Evolutionary conservation across 106 monocot genomes (phyloP).

Genomic region (Dendrobium nobile): DNA sequence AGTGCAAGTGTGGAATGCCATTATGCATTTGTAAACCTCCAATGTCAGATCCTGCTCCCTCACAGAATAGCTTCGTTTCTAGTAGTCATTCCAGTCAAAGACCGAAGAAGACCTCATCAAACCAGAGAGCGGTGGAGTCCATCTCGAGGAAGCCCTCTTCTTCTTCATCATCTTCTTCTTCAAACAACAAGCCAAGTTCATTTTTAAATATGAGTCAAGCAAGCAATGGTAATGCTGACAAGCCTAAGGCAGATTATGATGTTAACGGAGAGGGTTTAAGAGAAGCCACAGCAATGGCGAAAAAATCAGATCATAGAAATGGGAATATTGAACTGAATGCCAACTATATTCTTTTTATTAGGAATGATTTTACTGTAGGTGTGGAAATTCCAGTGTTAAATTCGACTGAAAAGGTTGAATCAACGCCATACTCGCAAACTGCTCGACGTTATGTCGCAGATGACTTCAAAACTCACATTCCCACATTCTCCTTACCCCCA

Average conservation of each 20-base stretch:
- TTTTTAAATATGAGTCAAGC: slow-evolving; percentile 61
- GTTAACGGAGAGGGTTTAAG: slow-evolving; percentile 76
- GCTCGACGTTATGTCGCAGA: no score
- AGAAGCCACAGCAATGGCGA: no score
- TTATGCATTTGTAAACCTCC: slow-evolving; percentile 84
- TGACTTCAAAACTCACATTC: no score
- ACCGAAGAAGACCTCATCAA: slow-evolving; percentile 39
- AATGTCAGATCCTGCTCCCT: slow-evolving; percentile 40
- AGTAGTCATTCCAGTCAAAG: slow-evolving; percentile 43
- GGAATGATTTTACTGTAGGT: no score
- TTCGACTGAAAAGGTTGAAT: no score
- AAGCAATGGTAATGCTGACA: slow-evolving; percentile 30
- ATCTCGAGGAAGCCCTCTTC: slow-evolving; percentile 22
- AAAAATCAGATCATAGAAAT: no score
- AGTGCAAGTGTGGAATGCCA: slow-evolving; percentile 98
- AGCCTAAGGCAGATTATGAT: slow-evolving; percentile 61
- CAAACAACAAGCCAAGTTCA: slow-evolving; percentile 56
- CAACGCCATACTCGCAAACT: no score
- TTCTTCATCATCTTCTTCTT: slow-evolving; percentile 61
- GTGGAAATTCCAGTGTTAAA: no score
- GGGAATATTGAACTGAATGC: no score
- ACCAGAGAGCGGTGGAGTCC: slow-evolving; percentile 5
- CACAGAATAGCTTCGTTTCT: slow-evolving; percentile 21
- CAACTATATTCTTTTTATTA: no score
- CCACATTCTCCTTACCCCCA: no score